phyloP scores from a whole-genome alignment of 2,329 filamentous ascomycete genomes.

The Nigrograna mackinnonii region DNA sequence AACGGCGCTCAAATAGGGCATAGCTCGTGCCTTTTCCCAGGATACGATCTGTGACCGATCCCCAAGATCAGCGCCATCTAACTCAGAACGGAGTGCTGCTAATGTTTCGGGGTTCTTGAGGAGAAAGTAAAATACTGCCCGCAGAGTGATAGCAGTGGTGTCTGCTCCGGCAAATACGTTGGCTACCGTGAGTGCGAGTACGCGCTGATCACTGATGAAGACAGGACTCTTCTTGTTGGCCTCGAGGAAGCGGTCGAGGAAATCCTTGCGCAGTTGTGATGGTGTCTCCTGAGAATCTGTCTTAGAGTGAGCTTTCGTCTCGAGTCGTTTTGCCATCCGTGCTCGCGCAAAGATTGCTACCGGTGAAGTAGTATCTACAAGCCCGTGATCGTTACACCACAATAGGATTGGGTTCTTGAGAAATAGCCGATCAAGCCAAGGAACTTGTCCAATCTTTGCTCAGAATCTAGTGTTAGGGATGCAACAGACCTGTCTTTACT shows the following conservation, averaged over 20 bases:
- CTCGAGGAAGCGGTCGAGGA: not conserved
- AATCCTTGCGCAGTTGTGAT: not conserved
- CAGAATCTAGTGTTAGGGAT: slow-evolving; percentile 18
- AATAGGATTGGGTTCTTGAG: slow-evolving; percentile 4
- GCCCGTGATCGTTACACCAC: not conserved
- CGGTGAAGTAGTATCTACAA: not conserved
- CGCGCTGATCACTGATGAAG: not conserved
- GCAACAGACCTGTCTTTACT: too few relatives aligned
- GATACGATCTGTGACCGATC: not conserved
- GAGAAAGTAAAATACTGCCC: slow-evolving; percentile 43
- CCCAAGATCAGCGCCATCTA: not conserved
- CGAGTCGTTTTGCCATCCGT: not conserved
- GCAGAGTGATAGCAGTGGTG: slow-evolving; percentile 39
- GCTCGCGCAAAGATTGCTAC: not conserved
- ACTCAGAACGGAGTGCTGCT: not conserved
- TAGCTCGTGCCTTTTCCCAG: not conserved
- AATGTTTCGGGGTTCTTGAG: slow-evolving; percentile 22
- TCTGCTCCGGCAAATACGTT: slow-evolving; percentile 36
- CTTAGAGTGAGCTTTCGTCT: not conserved
- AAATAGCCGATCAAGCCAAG: slow-evolving; percentile 4
- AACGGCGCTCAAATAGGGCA: not conserved
- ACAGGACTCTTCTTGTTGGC: not conserved
- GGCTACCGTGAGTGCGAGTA: not conserved
- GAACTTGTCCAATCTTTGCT: slow-evolving; percentile 27
- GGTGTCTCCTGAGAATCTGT: not conserved